A percentile compares a stretch with the other conserved stretches of the same genome.
These are phyloP conservation scores for Euphorbia lathyris DNA, from an alignment of 345 rosid species.

Conservation along the genomic window DNA sequence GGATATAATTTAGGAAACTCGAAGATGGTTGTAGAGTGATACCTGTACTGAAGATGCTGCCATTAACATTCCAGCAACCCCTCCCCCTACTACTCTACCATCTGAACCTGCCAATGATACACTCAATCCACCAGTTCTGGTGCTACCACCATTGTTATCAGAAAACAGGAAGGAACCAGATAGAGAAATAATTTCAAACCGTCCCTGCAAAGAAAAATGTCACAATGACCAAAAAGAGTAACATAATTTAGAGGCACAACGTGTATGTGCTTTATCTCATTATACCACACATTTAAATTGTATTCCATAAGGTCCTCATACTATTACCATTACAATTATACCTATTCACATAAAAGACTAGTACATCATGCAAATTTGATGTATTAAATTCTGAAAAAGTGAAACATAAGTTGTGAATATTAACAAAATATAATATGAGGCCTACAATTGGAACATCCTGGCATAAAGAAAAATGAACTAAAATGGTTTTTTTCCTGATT, in stretches of 20 bases:
- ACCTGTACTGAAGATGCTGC: constrained; percentile 95
- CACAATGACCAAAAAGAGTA: neutral
- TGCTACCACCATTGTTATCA: constrained; percentile 45
- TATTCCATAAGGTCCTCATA: no score
- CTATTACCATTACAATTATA: no score
- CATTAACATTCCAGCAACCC: constrained; percentile 61
- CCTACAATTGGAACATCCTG: neutral
- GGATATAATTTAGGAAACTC: neutral
- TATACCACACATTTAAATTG: neutral
- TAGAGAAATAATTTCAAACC: constrained; percentile 72
- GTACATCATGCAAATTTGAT: neutral
- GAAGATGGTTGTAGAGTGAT: constrained; percentile 4
- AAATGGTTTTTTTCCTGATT: neutral
- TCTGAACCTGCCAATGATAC: constrained; percentile 75
- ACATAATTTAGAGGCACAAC: neutral
- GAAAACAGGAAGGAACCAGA: constrained; percentile 65
- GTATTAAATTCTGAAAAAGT: neutral
- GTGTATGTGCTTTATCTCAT: neutral
- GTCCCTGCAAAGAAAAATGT: constrained; percentile 52
- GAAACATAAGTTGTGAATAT: neutral
- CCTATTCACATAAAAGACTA: no score
- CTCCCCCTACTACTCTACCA: constrained; percentile 78
- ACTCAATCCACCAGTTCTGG: constrained; percentile 52
- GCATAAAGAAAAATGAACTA: neutral
- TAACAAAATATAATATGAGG: neutral